phyloP scores from a whole-genome alignment of 1,139 yeast genomes.

The Protomyces pachydermus region DNA sequence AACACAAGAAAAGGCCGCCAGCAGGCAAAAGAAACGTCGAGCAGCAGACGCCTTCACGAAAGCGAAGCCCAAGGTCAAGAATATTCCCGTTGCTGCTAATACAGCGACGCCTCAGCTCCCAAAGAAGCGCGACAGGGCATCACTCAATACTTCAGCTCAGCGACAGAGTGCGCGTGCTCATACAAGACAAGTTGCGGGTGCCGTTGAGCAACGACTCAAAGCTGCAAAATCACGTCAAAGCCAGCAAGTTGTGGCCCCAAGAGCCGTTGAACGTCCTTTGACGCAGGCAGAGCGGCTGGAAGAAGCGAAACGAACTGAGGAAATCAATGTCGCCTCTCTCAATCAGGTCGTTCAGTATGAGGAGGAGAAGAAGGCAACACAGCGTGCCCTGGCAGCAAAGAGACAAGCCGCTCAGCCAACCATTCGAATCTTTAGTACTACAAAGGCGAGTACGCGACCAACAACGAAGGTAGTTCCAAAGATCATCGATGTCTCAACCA shows the following conservation, averaged over 20 bases:
- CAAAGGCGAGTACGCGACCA: background rate
- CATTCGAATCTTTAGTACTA: constrained; percentile 3
- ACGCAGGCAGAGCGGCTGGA: constrained; percentile 83
- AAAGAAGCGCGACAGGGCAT: constrained; percentile 15
- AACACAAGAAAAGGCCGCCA: constrained; percentile 36
- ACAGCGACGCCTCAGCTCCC: background rate
- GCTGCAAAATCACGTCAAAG: constrained; percentile 54
- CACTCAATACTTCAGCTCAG: constrained; percentile 43
- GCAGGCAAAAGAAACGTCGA: constrained; percentile 10
- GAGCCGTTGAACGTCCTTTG: constrained; percentile 36
- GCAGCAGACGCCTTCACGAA: constrained; percentile 23
- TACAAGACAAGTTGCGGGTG: constrained; percentile 72
- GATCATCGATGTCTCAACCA: background rate
- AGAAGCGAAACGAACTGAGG: constrained; percentile 84
- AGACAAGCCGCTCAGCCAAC: constrained; percentile 1
- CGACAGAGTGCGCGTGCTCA: constrained; percentile 75
- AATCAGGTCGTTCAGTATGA: constrained; percentile 80
- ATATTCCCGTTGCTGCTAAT: background rate
- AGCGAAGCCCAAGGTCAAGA: constrained; percentile 16
- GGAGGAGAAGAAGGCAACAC: constrained; percentile 42
- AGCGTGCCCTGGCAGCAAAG: constrained; percentile 1
- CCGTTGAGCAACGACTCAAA: constrained; percentile 65
- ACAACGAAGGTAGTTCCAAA: background rate
- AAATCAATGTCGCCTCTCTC: constrained; percentile 64
- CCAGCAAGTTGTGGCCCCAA: constrained; percentile 33